phyloP scores from a whole-genome alignment of 805 yeast species.

The Starmerella vaccinii region DNA sequence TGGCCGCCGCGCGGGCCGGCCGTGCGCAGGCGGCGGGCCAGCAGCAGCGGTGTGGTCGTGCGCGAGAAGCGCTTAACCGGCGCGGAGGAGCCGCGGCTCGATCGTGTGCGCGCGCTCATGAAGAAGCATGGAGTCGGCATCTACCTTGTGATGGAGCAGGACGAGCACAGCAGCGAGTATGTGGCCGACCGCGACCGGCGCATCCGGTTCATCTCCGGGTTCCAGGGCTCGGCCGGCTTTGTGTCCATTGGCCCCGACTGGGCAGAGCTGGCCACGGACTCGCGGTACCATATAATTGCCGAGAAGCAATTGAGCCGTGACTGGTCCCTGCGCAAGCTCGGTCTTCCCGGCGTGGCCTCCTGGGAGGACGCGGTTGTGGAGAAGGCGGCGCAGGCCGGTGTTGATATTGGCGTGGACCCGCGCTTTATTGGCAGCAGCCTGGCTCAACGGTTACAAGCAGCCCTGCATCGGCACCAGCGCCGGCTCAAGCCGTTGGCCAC shows the following conservation, averaged over 20 bases:
- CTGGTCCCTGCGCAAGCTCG: slow-evolving; percentile 76
- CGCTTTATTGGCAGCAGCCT: slow-evolving; percentile 42
- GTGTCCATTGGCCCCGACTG: slow-evolving; percentile 62
- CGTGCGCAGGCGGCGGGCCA: no score
- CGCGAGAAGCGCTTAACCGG: no score
- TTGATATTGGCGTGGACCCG: slow-evolving; percentile 76
- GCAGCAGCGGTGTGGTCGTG: no score
- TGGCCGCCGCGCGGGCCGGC: slow-evolving; percentile 9
- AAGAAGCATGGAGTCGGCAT: slow-evolving; percentile 51
- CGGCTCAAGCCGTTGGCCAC: slow-evolving; percentile 42
- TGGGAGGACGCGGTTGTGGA: slow-evolving; percentile 75
- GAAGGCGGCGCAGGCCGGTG: slow-evolving; percentile 37
- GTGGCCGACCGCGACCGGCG: slow-evolving; percentile 74
- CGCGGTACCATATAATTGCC: slow-evolving; percentile 89
- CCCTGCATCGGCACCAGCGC: slow-evolving; percentile 30
- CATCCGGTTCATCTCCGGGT: slow-evolving; percentile 68
- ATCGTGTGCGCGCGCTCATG: slow-evolving; percentile 37
- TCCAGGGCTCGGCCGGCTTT: slow-evolving; percentile 87
- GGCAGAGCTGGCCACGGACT: slow-evolving; percentile 85
- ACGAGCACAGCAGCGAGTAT: slow-evolving; percentile 88
- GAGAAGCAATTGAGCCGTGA: slow-evolving; percentile 63
- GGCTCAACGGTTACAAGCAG: slow-evolving; percentile 25
- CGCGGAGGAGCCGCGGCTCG: slow-evolving; percentile 1
- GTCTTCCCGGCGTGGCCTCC: slow-evolving; percentile 52
- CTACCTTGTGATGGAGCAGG: slow-evolving; percentile 77